These are phyloP conservation scores for Byssochlamys sp. DNA, from an alignment of 2,329 filamentous ascomycete species.

Conservation along the genomic window DNA sequence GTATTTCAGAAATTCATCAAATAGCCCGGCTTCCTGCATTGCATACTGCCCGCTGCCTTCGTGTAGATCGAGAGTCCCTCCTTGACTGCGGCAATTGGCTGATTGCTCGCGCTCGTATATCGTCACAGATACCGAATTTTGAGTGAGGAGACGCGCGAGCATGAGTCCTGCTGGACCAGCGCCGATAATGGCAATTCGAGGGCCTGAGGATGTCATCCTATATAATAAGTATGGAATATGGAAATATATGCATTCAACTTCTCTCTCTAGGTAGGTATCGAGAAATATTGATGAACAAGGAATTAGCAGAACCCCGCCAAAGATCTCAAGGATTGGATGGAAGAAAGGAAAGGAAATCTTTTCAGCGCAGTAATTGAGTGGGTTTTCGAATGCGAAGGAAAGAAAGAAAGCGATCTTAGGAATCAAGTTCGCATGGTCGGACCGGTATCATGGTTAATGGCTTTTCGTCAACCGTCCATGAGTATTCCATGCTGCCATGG, in stretches of 20 bases:
- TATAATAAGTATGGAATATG: too few relatives aligned
- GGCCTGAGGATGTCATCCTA: not conserved
- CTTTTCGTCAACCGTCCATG: not conserved
- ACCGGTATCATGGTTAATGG: not conserved
- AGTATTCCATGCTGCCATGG: not conserved
- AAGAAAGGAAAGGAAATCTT: not conserved
- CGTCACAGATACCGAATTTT: slow-evolving; percentile 7
- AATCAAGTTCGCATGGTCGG: not conserved
- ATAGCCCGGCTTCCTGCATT: slow-evolving; percentile 14
- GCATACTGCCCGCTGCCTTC: slow-evolving; percentile 16
- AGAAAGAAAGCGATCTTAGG: too few relatives aligned
- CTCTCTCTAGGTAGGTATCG: not conserved
- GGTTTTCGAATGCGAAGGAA: not conserved
- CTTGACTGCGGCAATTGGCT: slow-evolving; percentile 12
- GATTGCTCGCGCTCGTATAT: slow-evolving; percentile 24
- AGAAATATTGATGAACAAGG: not conserved
- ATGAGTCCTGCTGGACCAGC: slow-evolving; percentile 11
- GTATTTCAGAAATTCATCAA: slow-evolving; percentile 15
- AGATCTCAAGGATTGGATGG: not conserved
- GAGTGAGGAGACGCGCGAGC: slow-evolving; percentile 7
- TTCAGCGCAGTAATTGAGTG: not conserved
- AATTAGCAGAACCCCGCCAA: not conserved
- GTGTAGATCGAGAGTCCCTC: slow-evolving; percentile 20
- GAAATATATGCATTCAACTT: not conserved
- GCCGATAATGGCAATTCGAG: slow-evolving; percentile 12